Evolutionary conservation across 257 asterid species (phyloP).

Genomic region (Plantago major): DNA sequence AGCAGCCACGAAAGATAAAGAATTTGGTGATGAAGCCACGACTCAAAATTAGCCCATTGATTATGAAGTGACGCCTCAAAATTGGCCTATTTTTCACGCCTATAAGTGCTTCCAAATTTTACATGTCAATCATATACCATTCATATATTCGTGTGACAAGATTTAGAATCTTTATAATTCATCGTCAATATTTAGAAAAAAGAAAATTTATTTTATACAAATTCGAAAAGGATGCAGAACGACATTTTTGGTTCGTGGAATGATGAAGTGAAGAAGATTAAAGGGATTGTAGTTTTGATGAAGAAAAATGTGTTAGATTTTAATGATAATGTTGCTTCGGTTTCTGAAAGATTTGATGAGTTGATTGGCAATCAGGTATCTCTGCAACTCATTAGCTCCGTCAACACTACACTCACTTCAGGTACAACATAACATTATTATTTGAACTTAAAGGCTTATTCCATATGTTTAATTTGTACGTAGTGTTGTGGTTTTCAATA

Average conservation of each 20-base stretch:
- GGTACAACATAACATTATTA: neutral
- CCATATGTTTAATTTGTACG: neutral
- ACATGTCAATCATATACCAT: too few relatives aligned
- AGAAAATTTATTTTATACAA: too few relatives aligned
- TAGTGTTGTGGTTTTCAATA: too few relatives aligned
- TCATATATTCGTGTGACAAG: too few relatives aligned
- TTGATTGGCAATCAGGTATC: conserved; percentile 4
- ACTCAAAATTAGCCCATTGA: too few relatives aligned
- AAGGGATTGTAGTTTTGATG: conserved; percentile 16
- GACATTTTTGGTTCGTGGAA: neutral
- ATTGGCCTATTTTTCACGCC: too few relatives aligned
- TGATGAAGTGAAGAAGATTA: conserved; percentile 2
- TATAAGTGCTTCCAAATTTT: too few relatives aligned
- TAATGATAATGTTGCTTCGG: conserved; percentile 8
- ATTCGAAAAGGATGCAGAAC: neutral
- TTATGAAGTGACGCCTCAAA: too few relatives aligned
- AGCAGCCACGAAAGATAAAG: too few relatives aligned
- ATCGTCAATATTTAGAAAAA: too few relatives aligned
- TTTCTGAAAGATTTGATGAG: conserved; percentile 7
- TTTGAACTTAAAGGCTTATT: neutral
- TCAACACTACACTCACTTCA: conserved; percentile 2
- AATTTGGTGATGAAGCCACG: too few relatives aligned
- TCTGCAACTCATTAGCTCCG: conserved; percentile 11
- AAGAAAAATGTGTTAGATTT: conserved; percentile 13
- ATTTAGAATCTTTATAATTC: too few relatives aligned